Evolutionary conservation across 495 filamentous ascomycete species (phyloP).

Genomic region (Podospora appendiculata): DNA sequence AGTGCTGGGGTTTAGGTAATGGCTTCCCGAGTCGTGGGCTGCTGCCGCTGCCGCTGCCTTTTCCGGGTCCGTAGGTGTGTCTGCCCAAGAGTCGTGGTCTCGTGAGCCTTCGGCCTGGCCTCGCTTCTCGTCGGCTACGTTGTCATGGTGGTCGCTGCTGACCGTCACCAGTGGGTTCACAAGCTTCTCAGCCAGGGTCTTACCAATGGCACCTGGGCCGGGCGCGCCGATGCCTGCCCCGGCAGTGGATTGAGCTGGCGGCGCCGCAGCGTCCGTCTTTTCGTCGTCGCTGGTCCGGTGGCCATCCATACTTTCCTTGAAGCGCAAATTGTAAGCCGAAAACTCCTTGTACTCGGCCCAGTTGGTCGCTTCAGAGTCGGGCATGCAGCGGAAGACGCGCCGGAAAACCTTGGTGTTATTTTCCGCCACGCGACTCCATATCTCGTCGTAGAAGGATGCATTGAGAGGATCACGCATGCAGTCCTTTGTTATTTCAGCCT

Average conservation of each 20-base stretch:
- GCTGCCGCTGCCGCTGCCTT: constrained; percentile 16
- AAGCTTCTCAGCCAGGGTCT: constrained; percentile 13
- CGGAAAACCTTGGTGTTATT: constrained; percentile 94
- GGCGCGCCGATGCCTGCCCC: constrained; percentile 25
- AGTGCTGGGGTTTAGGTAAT: constrained; percentile 6
- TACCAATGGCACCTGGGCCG: constrained; percentile 10
- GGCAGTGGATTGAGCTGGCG: constrained; percentile 9
- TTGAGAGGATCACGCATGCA: constrained; percentile 73
- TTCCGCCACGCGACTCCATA: constrained; percentile 79
- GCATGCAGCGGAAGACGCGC: constrained; percentile 92
- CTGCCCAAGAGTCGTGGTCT: not conserved
- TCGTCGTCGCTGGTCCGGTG: constrained; percentile 31
- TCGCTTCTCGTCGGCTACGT: constrained; percentile 14
- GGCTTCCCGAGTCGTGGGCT: not conserved
- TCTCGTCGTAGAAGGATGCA: constrained; percentile 74
- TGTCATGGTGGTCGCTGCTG: not conserved
- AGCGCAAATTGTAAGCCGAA: constrained; percentile 67
- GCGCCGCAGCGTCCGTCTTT: constrained; percentile 11
- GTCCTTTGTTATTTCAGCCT: constrained; percentile 43
- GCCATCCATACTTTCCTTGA: constrained; percentile 57
- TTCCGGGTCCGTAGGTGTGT: constrained; percentile 23
- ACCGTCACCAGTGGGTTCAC: not conserved
- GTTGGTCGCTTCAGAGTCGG: constrained; percentile 84
- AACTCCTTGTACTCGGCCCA: constrained; percentile 96
- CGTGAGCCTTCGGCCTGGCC: constrained; percentile 1